Evolutionary conservation across 2,329 filamentous ascomycete genomes (phyloP), one percentile per base, ranked within the genome.

Genomic region (Didymella exigua): DNA sequence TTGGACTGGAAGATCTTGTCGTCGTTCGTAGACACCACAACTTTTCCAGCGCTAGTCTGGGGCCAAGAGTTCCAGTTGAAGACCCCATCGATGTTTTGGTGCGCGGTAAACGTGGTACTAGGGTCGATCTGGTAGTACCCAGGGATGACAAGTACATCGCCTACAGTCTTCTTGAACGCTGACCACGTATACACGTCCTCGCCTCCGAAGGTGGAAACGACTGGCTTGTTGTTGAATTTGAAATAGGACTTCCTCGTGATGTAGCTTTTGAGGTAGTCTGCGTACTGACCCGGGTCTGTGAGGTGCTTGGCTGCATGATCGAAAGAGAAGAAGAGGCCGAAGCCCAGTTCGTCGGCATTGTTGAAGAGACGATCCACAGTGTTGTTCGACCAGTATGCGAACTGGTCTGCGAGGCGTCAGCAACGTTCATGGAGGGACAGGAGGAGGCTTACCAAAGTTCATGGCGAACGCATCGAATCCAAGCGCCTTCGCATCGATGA

Each of bases 61-160:
- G 71, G 68, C 75, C 75, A 77, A 0, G 72, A 69, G 46, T 76
- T 73, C 75, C 75, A 77, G 48, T 71, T 73, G 47, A 76, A 71
- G 23, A 71, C 61, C 18, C 74, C 75, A 46, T 76, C 73, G 2
- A 74, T 65, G 36, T 61, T 64, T 9, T 55, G 38, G 23, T 60
- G 66, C n/a, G 33, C 45, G 40, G 49, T 41, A 57, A 73, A 75
- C 41, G 71, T 58, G 43, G 53, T 53, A 10, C 50, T 45, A 10
- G 69, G 62, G 1, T 57, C 56, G 2, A 57, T 47, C 21, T 19
- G 37, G 24, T 47, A 49, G 47, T 42, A 49, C 3, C 47, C 47
- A n/a, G 47, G 47, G 14, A 74, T 61, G 21, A 75, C 64, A 33
- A 71, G 65, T 2, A 68, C 58, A 29, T 63, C 58, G 5, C 70